Percentiles rank a stretch among this genome's conserved stretches.
Conservation (phyloP, 441 rosid species). For the Gossypium trilobum region DNA sequence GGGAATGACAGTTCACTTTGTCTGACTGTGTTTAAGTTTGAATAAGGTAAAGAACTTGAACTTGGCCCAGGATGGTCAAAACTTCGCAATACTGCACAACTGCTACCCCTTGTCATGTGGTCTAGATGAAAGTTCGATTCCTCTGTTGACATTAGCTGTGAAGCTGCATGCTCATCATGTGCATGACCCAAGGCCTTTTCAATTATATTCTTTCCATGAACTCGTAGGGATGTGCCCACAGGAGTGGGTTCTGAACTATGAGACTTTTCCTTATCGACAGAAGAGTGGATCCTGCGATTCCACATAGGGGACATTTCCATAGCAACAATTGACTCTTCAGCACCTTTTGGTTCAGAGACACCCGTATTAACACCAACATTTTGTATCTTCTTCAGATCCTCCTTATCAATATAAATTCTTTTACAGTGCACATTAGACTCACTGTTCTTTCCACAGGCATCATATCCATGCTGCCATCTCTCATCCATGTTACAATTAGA, state of each 20-base stretch:
- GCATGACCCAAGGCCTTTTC: conserved; percentile 24
- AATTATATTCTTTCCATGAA: conserved; percentile 23
- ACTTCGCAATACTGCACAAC: conserved; percentile 22
- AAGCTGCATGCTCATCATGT: conserved; percentile 21
- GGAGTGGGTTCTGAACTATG: conserved; percentile 28
- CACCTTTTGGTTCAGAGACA: conserved; percentile 31
- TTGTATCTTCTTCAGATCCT: conserved; percentile 27
- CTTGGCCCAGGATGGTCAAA: conserved; percentile 39
- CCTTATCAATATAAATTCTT: conserved; percentile 23
- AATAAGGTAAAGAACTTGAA: conserved; percentile 32
- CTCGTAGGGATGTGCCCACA: conserved; percentile 24
- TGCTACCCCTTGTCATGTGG: conserved; percentile 24
- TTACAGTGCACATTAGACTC: conserved; percentile 22
- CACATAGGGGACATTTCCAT: conserved; percentile 92
- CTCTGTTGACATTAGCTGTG: conserved; percentile 29
- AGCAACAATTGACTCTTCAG: conserved; percentile 50
- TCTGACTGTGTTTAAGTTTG: conserved; percentile 37
- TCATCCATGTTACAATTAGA: conserved; percentile 28
- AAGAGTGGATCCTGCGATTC: conserved; percentile 44
- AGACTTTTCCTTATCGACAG: conserved; percentile 34
- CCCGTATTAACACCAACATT: conserved; percentile 24
- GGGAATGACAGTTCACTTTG: conserved; percentile 33
- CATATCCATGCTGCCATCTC: conserved; percentile 28
- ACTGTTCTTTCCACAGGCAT: conserved; percentile 21
- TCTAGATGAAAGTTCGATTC: conserved; percentile 28